A percentile compares a stretch with the other conserved stretches of the same genome.
Evolutionary conservation across 495 filamentous ascomycete species (phyloP).

Genomic region (Lasiosphaeria miniovina): DNA sequence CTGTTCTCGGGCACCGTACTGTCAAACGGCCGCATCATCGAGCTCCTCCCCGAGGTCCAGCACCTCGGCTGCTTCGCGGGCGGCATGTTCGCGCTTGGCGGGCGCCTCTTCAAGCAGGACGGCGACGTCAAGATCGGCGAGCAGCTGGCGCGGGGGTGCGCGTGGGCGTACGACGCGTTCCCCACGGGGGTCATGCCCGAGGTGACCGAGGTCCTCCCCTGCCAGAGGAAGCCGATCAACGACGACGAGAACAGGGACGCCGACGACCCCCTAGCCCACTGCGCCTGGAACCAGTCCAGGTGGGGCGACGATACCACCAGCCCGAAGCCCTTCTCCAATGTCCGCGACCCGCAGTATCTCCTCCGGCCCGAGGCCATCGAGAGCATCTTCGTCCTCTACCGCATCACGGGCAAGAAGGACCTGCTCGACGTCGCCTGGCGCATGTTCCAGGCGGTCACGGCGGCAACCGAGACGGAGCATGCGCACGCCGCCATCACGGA

Average conservation of each 20-base stretch:
- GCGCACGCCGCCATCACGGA: slow-evolving; percentile 59
- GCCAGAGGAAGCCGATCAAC: slow-evolving; percentile 43
- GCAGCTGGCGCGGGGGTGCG: slow-evolving; percentile 84
- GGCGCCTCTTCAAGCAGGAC: slow-evolving; percentile 65
- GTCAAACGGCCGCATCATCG: slow-evolving; percentile 19
- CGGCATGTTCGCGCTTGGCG: slow-evolving; percentile 87
- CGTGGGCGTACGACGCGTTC: slow-evolving; percentile 84
- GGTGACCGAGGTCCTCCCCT: slow-evolving; percentile 51
- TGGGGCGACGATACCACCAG: slow-evolving; percentile 18
- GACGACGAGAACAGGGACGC: background rate
- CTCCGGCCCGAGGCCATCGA: slow-evolving; percentile 67
- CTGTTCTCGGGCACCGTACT: slow-evolving; percentile 56
- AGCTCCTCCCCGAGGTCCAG: slow-evolving; percentile 40
- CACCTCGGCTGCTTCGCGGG: slow-evolving; percentile 75
- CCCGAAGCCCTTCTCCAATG: slow-evolving; percentile 53
- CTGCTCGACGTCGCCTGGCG: slow-evolving; percentile 69
- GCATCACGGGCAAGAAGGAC: slow-evolving; percentile 67
- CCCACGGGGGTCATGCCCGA: slow-evolving; percentile 89
- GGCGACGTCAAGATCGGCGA: slow-evolving; percentile 72
- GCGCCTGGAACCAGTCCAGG: slow-evolving; percentile 27
- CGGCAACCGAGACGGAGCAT: slow-evolving; percentile 55
- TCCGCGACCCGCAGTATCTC: slow-evolving; percentile 38
- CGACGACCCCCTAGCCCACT: slow-evolving; percentile 10
- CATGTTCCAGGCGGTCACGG: slow-evolving; percentile 67
- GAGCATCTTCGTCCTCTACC: slow-evolving; percentile 71